phyloP scores from a whole-genome alignment of 805 yeast species.

The Myxozyma geophila region DNA sequence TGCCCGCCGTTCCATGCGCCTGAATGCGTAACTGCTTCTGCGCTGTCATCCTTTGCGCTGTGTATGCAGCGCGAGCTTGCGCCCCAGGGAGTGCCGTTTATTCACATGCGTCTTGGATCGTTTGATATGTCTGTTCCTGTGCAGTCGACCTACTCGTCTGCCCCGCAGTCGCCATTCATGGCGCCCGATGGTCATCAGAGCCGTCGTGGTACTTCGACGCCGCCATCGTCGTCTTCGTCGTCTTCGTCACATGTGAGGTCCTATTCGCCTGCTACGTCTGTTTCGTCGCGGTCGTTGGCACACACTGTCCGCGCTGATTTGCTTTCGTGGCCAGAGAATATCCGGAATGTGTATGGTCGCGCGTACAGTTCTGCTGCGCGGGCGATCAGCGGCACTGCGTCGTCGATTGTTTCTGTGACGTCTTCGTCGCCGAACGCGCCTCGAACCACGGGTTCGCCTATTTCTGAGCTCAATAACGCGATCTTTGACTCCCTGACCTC shows the following conservation, averaged over 20 bases:
- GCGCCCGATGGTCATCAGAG: slow-evolving; percentile 10
- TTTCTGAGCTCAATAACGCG: slow-evolving; percentile 30
- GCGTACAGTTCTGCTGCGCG: slow-evolving; percentile 41
- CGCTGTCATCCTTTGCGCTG: slow-evolving; percentile 49
- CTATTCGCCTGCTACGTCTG: slow-evolving; percentile 35
- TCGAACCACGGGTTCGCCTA: slow-evolving; percentile 20
- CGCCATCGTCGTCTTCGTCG: slow-evolving; percentile 1
- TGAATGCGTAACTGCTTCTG: slow-evolving; percentile 59
- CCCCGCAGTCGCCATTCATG: slow-evolving; percentile 29
- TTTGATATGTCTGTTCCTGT: slow-evolving; percentile 48
- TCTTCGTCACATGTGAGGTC: slow-evolving; percentile 26
- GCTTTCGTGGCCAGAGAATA: slow-evolving; percentile 49
- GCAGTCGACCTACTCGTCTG: slow-evolving; percentile 30
- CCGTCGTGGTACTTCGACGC: slow-evolving; percentile 27
- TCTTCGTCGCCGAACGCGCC: not conserved
- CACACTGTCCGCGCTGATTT: slow-evolving; percentile 48
- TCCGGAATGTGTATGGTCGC: slow-evolving; percentile 46
- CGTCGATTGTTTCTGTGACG: slow-evolving; percentile 27
- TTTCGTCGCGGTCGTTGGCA: slow-evolving; percentile 39
- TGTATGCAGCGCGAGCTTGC: slow-evolving; percentile 51
- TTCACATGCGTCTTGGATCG: slow-evolving; percentile 55
- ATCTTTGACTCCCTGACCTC: slow-evolving; percentile 30
- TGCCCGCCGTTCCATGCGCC: slow-evolving; percentile 67
- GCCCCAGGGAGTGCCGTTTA: slow-evolving; percentile 51
- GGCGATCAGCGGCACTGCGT: slow-evolving; percentile 32